These are phyloP conservation scores for Kitagawia praeruptora DNA, from an alignment of 129 eudicot species.

Conservation along the genomic window DNA sequence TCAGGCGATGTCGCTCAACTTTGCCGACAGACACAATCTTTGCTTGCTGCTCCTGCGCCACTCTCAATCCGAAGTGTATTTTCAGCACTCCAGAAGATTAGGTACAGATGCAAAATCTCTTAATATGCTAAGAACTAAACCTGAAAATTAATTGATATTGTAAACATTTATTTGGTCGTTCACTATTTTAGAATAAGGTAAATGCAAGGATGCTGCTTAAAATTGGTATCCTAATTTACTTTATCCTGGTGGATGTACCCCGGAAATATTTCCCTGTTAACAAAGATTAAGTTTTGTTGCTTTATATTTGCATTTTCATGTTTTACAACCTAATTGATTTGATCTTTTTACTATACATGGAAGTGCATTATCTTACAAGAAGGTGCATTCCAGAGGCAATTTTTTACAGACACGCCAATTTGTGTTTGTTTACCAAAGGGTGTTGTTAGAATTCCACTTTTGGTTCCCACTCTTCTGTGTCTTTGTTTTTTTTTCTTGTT, in stretches of 20 bases:
- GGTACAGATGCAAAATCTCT: constrained; percentile 35
- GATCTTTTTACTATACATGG: not conserved
- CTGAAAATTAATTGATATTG: constrained; percentile 1
- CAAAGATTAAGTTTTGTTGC: not conserved
- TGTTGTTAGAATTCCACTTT: not conserved
- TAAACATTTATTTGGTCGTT: not conserved
- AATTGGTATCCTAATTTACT: not conserved
- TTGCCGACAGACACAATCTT: constrained; percentile 83
- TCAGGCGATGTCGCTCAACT: constrained; percentile 97
- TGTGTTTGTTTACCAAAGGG: not conserved
- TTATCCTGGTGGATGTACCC: not conserved
- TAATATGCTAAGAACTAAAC: not conserved
- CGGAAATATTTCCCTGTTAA: not conserved
- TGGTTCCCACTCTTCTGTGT: not conserved
- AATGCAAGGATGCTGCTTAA: not conserved
- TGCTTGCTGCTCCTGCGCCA: constrained; percentile 75
- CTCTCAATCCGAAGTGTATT: constrained; percentile 74
- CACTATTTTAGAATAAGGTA: not conserved
- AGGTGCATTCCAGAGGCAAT: not conserved
- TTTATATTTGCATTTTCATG: not conserved
- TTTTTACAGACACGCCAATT: not conserved
- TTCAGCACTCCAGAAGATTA: constrained; percentile 67
- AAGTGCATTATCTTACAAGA: not conserved
- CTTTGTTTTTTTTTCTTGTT: not conserved
- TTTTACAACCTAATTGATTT: not conserved